These are phyloP conservation scores for Exophiala oligosperma DNA, from an alignment of 2,329 filamentous ascomycete species.

Conservation along the genomic window DNA sequence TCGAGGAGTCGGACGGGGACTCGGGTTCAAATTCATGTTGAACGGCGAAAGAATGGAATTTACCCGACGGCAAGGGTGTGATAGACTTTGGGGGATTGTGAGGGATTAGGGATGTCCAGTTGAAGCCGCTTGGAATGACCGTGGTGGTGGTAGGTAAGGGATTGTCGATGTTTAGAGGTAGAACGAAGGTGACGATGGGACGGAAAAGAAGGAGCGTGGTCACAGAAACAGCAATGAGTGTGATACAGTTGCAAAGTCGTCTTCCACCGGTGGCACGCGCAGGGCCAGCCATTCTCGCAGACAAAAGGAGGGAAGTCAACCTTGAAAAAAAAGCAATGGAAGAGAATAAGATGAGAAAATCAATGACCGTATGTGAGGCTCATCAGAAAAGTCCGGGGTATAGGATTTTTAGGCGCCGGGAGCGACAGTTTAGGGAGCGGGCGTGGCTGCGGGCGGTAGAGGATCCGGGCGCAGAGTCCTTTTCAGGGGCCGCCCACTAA, in stretches of 20 bases:
- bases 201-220: neutral
- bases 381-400: no score
- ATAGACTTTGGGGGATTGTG: neutral
- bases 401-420: no score
- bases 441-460: no score
- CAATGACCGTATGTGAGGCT: neutral
- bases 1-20: neutral
- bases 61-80: neutral
- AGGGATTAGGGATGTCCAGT: neutral
- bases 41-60: neutral
- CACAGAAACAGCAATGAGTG: neutral
- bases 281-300: neutral
- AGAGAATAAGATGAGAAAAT: neutral
- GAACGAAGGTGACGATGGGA: neutral
- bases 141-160: neutral
- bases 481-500: no score
- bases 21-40: neutral
- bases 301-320: neutral
- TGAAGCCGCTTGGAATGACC: neutral
- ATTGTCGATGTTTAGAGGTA: neutral
- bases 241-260: neutral
- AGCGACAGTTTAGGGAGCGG: no score
- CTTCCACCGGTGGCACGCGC: neutral
- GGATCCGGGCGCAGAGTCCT: no score
- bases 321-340: neutral